phyloP scores from a whole-genome alignment of 371 early-diverging fungal species.

The Syncephalastrum sp. region DNA sequence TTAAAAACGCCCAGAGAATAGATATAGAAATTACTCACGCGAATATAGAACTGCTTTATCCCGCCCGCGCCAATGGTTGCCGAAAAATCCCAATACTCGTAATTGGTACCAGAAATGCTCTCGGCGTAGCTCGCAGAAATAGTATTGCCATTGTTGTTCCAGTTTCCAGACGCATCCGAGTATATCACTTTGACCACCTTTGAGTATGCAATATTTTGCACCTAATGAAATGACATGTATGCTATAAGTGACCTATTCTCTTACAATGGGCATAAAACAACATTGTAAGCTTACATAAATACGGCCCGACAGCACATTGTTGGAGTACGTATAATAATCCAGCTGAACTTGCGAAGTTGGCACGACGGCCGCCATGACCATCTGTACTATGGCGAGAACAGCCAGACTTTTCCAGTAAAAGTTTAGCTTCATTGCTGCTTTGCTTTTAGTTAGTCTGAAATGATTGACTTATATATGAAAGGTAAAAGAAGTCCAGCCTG shows the following conservation, averaged over 20 bases:
- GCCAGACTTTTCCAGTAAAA: too few species aligned
- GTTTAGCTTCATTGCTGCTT: too few species aligned
- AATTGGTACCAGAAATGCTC: slow-evolving; percentile 27
- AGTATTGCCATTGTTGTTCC: slow-evolving; percentile 22
- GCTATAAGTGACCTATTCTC: too few species aligned
- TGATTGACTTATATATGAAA: too few species aligned
- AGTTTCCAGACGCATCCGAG: slow-evolving; percentile 27
- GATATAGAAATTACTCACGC: slow-evolving; percentile 9
- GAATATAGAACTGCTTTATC: slow-evolving; percentile 39
- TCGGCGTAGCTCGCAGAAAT: slow-evolving; percentile 22
- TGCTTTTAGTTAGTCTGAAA: too few species aligned
- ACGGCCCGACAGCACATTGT: slow-evolving; percentile 23
- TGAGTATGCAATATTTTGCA: slow-evolving; percentile 37
- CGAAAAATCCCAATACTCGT: slow-evolving; percentile 41
- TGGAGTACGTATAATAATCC: slow-evolving; percentile 20
- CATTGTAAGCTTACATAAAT: slow-evolving; percentile 24
- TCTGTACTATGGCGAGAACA: too few species aligned
- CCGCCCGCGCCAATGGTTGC: slow-evolving; percentile 24
- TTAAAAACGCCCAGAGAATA: neutral
- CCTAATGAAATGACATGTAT: slow-evolving; percentile 6
- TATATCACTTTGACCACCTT: slow-evolving; percentile 35
- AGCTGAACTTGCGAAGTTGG: slow-evolving; percentile 21
- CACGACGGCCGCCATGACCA: slow-evolving; percentile 9
- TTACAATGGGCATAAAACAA: neutral
- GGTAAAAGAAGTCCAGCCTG: too few species aligned